A percentile compares a stretch with the other conserved stretches of the same genome.
Evolutionary conservation across 176 grass and related monocot species (phyloP).

Genomic region (Tillandsia fasciculata): DNA sequence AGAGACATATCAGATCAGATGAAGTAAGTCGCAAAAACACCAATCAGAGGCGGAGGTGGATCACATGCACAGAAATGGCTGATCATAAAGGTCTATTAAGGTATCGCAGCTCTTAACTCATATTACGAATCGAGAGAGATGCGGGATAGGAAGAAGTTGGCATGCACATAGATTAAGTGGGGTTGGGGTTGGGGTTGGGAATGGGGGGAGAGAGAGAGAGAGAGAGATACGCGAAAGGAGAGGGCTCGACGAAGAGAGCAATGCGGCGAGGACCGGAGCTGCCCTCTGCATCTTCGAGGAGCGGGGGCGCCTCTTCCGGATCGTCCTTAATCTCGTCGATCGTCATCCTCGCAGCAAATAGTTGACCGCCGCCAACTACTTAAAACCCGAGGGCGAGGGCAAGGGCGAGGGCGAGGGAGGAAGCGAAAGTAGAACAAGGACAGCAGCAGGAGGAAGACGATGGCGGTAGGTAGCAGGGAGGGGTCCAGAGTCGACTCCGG

Average conservation of each 20-base stretch:
- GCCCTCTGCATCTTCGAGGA: slow-evolving; percentile 38
- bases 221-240: slow-evolving; percentile 68
- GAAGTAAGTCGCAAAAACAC: not conserved
- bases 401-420: not conserved
- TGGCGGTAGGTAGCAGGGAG: not conserved
- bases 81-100: no score
- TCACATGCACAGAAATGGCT: no score
- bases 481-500: not conserved
- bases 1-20: not conserved
- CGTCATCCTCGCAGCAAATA: not conserved
- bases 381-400: slow-evolving; percentile 20
- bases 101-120: no score
- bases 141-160: no score
- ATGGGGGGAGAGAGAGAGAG: no score
- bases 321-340: slow-evolving; percentile 28
- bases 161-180: no score
- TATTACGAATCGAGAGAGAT: no score
- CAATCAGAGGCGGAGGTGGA: no score
- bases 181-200: no score
- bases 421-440: not conserved
- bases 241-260: slow-evolving; percentile 85
- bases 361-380: not conserved
- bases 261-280: slow-evolving; percentile 62
- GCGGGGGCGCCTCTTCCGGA: slow-evolving; percentile 18
- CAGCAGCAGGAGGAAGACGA: not conserved